These are phyloP conservation scores for Grifola frondosa DNA, from an alignment of 1,284 basidiomycete species.

Conservation along the genomic window DNA sequence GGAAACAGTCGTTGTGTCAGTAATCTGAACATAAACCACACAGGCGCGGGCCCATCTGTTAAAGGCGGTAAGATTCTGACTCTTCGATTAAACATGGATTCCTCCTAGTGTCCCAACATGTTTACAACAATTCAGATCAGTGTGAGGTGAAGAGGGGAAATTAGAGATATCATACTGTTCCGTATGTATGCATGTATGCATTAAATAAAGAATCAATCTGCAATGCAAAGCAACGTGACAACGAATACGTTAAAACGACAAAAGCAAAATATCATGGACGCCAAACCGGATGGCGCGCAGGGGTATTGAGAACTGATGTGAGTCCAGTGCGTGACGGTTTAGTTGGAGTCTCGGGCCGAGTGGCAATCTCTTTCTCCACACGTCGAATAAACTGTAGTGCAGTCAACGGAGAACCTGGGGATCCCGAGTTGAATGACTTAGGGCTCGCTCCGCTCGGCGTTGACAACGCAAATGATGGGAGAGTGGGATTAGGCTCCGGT, in stretches of 20 bases:
- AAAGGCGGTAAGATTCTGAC: too few species aligned
- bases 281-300: constrained; percentile 29
- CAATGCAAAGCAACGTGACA: constrained; percentile 21
- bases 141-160: background rate
- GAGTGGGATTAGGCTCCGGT: constrained; percentile 58
- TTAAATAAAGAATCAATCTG: constrained; percentile 6
- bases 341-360: constrained; percentile 45
- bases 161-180: background rate
- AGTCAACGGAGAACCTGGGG: constrained; percentile 50
- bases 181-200: constrained; percentile 1
- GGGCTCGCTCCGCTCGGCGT: constrained; percentile 48
- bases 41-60: too few species aligned
- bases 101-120: too few species aligned
- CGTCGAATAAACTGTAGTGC: constrained; percentile 59
- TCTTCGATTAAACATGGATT: too few species aligned
- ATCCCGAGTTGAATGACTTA: constrained; percentile 44
- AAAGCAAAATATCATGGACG: constrained; percentile 25
- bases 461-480: constrained; percentile 50
- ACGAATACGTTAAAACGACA: constrained; percentile 11
- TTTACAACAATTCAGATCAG: background rate
- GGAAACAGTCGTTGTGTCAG: too few species aligned
- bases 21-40: too few species aligned
- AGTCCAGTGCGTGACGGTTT: constrained; percentile 32
- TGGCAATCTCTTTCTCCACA: constrained; percentile 41
- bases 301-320: constrained; percentile 20